These are phyloP conservation scores for Candida dendrica DNA, from an alignment of 805 yeast genomes.

Conservation along the genomic window DNA sequence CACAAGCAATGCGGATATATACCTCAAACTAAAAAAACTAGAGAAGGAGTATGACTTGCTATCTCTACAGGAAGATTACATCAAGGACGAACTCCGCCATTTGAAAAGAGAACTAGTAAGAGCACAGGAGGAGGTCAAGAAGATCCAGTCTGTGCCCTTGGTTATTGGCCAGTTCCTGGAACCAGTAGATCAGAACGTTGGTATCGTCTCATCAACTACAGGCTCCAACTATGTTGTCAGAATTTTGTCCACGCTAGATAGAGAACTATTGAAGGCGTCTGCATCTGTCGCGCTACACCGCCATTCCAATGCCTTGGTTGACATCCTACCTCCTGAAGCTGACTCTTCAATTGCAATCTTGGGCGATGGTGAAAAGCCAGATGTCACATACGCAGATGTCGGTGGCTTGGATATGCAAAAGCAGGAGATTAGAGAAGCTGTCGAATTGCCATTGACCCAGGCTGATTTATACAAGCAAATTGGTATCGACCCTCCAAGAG, in stretches of 20 bases:
- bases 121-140: conserved; percentile 97
- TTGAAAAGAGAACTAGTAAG: conserved; percentile 88
- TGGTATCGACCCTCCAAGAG: conserved; percentile 98
- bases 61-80: conserved; percentile 87
- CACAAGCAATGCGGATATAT: conserved; percentile 52
- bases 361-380: conserved; percentile 89
- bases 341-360: conserved; percentile 93
- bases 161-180: conserved; percentile 98
- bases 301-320: conserved; percentile 96
- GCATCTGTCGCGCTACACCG: conserved; percentile 97
- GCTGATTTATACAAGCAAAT: conserved; percentile 94
- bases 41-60: conserved; percentile 86
- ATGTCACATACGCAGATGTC: conserved; percentile 91
- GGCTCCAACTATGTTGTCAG: conserved; percentile 97
- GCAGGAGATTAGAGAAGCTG: conserved; percentile 98
- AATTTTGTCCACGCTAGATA: conserved; percentile 86
- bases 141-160: conserved; percentile 94
- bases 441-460: conserved; percentile 91
- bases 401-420: conserved; percentile 99
- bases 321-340: conserved; percentile 97
- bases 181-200: conserved; percentile 94
- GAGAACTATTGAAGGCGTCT: conserved; percentile 90
- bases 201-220: conserved; percentile 94
- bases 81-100: conserved; percentile 97
- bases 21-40: conserved; percentile 75